A percentile compares a stretch with the other conserved stretches of the same genome.
phyloP scores from a whole-genome alignment of 805 yeast genomes.

The Wickerhamiella qilinensis region DNA sequence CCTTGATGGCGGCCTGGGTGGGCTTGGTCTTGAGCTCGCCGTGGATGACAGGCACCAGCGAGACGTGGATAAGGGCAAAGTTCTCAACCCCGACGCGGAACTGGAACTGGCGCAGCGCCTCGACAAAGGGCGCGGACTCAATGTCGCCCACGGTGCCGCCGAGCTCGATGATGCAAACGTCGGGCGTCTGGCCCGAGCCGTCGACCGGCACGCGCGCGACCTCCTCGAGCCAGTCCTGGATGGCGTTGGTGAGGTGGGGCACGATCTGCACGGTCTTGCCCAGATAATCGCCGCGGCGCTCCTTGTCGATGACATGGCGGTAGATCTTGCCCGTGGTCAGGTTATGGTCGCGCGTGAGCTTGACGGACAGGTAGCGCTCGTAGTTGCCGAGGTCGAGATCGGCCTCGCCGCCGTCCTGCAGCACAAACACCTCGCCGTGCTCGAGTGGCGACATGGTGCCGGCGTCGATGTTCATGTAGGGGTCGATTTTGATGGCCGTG shows the following conservation, averaged over 20 bases:
- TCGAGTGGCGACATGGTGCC: slow-evolving; percentile 99
- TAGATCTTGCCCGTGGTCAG: slow-evolving; percentile 97
- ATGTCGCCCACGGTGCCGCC: slow-evolving; percentile 99
- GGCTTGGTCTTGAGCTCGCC: slow-evolving; percentile 99
- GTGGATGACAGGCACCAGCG: slow-evolving; percentile 92
- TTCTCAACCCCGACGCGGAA: slow-evolving; percentile 89
- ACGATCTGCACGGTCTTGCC: slow-evolving; percentile 99
- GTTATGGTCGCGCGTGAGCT: slow-evolving; percentile 86
- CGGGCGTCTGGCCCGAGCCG: slow-evolving; percentile 73
- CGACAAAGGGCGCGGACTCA: slow-evolving; percentile 97
- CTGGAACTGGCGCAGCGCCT: slow-evolving; percentile 97
- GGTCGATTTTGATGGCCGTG: slow-evolving; percentile 95
- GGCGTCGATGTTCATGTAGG: slow-evolving; percentile 98
- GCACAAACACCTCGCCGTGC: slow-evolving; percentile 96
- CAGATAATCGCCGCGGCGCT: slow-evolving; percentile 89
- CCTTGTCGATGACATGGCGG: slow-evolving; percentile 82
- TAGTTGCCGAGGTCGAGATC: slow-evolving; percentile 96
- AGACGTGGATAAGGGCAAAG: slow-evolving; percentile 91
- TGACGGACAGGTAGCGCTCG: slow-evolving; percentile 88
- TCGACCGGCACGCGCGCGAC: slow-evolving; percentile 90
- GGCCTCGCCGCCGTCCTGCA: slow-evolving; percentile 98
- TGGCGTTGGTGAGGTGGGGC: slow-evolving; percentile 93
- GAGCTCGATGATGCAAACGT: slow-evolving; percentile 88
- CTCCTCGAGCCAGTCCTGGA: slow-evolving; percentile 96
- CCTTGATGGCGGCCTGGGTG: slow-evolving; percentile 97